phyloP scores from a whole-genome alignment of 2,329 filamentous ascomycete genomes.

The Amauroascus verrucosus region DNA sequence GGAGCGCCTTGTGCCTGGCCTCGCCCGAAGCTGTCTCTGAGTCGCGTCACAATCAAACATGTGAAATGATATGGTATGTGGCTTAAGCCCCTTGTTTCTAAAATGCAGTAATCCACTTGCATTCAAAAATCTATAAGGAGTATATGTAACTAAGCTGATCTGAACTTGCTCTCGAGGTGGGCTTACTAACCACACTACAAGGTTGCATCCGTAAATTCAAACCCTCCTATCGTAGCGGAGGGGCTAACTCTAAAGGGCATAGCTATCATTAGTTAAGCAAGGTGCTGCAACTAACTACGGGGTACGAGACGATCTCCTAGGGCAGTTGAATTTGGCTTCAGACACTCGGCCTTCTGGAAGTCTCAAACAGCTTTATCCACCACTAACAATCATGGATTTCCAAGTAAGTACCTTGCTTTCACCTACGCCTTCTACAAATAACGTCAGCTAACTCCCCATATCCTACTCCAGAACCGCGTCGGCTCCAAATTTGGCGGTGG shows the following conservation, averaged over 20 bases:
- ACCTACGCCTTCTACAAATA: not conserved
- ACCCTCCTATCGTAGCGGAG: too few species aligned
- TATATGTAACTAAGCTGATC: too few species aligned
- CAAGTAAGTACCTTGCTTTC: slow-evolving; percentile 31
- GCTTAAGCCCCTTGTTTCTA: too few species aligned
- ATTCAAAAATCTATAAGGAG: too few species aligned
- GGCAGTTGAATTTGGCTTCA: not conserved
- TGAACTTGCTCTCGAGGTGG: too few species aligned
- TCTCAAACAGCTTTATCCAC: not conserved
- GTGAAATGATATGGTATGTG: not conserved
- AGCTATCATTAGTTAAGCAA: too few species aligned
- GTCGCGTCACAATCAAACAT: not conserved
- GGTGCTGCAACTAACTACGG: too few species aligned
- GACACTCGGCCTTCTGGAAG: too few species aligned
- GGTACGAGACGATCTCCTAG: not conserved
- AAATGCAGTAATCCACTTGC: too few species aligned
- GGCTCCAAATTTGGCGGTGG: slow-evolving; percentile 97
- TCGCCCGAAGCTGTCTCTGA: not conserved
- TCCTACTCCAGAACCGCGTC: slow-evolving; percentile 65
- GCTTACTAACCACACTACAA: too few species aligned
- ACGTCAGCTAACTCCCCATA: slow-evolving; percentile 3
- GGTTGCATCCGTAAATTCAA: too few species aligned
- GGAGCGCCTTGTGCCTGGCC: slow-evolving; percentile 55
- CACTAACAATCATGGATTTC: slow-evolving; percentile 38
- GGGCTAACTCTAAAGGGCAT: too few species aligned